phyloP scores from a whole-genome alignment of 2,329 filamentous ascomycete genomes.

The Botrytis porri region DNA sequence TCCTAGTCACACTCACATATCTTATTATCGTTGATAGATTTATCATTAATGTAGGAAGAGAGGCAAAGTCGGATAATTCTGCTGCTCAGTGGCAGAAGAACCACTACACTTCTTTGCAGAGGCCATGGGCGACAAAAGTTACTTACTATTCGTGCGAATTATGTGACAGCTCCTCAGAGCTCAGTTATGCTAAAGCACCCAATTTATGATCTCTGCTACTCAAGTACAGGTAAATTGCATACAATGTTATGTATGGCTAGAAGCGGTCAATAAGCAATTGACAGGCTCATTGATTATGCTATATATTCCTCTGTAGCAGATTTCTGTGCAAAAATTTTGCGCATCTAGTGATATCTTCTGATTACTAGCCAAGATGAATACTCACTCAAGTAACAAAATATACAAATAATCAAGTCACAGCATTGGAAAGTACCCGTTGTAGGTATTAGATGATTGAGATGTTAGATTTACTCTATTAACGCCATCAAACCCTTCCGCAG shows the following conservation, averaged over 20 bases:
- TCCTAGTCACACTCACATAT: too few species aligned
- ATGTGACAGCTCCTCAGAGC: too few species aligned
- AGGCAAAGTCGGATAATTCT: too few species aligned
- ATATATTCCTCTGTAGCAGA: background rate
- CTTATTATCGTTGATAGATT: too few species aligned
- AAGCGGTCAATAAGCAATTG: accelerated
- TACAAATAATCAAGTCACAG: background rate
- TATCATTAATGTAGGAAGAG: too few species aligned
- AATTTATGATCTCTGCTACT: too few species aligned
- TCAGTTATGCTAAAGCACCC: too few species aligned
- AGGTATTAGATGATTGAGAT: background rate
- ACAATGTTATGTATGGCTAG: accelerated
- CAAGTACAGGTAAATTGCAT: background rate
- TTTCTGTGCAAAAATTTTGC: background rate
- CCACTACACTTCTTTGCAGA: accelerated
- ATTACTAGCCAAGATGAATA: background rate
- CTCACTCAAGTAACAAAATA: background rate
- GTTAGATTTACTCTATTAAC: background rate
- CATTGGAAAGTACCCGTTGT: background rate
- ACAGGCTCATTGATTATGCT: background rate
- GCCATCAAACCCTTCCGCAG: too few species aligned
- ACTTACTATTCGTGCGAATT: too few species aligned
- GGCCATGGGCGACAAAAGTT: accelerated
- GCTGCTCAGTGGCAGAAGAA: too few species aligned
- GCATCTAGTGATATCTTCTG: background rate